Base-by-base conservation (phyloP, 306 rosid species). In the Hippophae gyantsensis region DNA sequence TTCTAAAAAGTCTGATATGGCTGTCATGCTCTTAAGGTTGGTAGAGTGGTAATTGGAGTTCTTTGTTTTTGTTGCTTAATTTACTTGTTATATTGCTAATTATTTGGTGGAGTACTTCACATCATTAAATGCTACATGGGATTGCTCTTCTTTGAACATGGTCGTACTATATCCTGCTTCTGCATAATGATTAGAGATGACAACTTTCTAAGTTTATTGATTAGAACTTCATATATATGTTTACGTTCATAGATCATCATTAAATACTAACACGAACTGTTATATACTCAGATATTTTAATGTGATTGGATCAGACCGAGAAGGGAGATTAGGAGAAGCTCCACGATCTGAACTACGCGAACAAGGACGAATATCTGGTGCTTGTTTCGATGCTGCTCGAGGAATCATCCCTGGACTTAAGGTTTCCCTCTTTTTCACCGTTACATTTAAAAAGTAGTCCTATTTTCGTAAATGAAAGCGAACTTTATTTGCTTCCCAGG, bases 1-100 rank as follows among this genome's bases (percentile, higher is more conserved):
- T 66, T 92, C 95, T 47, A 92, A 85, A 74, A 83, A 73, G 64
- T 88, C 95, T 12, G 60, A 85, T 60, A 88, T 92, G 95, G 99
- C 95, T n/a, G 90, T 92, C 61, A 92, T 92, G 99, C 82, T 92
- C 79, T 70, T 92, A 72, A 78, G 99, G 99, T 92, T 59, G 79
- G 65, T 57, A 43, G 7, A 43, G 7, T 42, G 13, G 10, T 32
- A 32, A 32, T 32, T 4, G 4, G 3, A 32, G 4, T 32, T 32
- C 4, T 32, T 32, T 32, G 38, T 32, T 32, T 32, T 32, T 32
- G 38, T 32, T 32, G 38, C 38, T 2, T n/a, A n/a, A n/a, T n/a
- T 1, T 32, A 32, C 38, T 32, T 32, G 38, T 32, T 32, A 32
- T 32, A 32, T 32, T 32, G 38, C 38, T 32, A 32, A 32, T 32